phyloP scores from a whole-genome alignment of 176 grass and related monocot species.

The Luzula sylvatica region DNA sequence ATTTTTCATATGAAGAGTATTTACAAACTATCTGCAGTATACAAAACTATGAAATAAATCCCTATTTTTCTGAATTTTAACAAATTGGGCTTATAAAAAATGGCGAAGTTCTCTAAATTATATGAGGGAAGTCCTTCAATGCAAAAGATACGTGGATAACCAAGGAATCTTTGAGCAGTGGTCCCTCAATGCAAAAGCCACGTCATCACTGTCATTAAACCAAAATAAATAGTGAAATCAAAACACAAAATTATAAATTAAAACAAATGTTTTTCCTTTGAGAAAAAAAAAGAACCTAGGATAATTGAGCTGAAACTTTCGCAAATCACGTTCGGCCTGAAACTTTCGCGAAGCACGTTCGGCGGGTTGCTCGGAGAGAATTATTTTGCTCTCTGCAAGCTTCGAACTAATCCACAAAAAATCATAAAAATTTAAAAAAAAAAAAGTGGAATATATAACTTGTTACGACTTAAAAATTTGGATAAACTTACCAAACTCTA shows the following conservation, averaged over 20 bases:
- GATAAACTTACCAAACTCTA: constrained; percentile 67
- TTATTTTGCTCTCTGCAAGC: constrained; percentile 83
- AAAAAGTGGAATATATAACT: background rate
- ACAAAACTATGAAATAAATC: too few species aligned
- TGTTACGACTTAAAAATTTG: background rate
- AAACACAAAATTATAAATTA: background rate
- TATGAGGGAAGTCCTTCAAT: too few species aligned
- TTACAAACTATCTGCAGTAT: too few species aligned
- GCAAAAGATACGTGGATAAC: constrained; percentile 88
- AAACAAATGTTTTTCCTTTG: too few species aligned
- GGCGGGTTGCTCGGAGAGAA: constrained; percentile 77
- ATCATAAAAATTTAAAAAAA: background rate
- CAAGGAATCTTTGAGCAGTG: constrained; percentile 66
- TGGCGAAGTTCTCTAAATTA: too few species aligned
- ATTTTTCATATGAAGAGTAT: too few species aligned
- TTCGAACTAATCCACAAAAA: constrained; percentile 45
- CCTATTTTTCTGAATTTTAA: too few species aligned
- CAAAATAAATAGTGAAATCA: constrained; percentile 11
- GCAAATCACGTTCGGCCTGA: constrained; percentile 69
- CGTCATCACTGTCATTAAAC: constrained; percentile 56
- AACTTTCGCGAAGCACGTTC: too few species aligned
- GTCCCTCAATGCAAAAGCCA: constrained; percentile 93
- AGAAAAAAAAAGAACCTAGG: constrained; percentile 49
- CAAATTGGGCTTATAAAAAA: too few species aligned
- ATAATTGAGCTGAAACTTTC: constrained; percentile 92